A percentile compares a stretch with the other conserved stretches of the same genome.
Conservation (phyloP, 2,329 filamentous ascomycete genomes). For the Calonectria multiphialidica region DNA sequence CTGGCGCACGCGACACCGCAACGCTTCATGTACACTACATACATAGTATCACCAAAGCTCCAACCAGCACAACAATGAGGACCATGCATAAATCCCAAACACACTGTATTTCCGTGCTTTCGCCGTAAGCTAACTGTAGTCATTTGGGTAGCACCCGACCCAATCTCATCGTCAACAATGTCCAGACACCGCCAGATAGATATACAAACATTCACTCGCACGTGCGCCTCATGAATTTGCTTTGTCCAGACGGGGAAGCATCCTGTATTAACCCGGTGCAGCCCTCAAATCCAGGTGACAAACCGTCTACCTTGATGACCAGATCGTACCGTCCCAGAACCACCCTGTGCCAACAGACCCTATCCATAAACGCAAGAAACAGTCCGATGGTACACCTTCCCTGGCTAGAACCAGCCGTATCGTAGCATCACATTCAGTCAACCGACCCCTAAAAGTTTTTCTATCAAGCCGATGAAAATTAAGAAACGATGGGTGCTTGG, state of each 20-base stretch:
- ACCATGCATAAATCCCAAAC: background rate
- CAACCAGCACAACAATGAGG: too few relatives aligned
- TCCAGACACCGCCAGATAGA: background rate
- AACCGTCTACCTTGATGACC: constrained; percentile 42
- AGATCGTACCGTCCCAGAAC: constrained; percentile 47
- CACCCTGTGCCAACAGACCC: constrained; percentile 41
- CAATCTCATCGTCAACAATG: background rate
- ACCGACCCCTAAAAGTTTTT: constrained; percentile 18
- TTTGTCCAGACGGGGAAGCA: constrained; percentile 40
- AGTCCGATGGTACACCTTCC: constrained; percentile 42
- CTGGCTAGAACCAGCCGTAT: constrained; percentile 34
- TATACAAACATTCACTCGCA: constrained; percentile 17
- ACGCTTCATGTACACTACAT: background rate
- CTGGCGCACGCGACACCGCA: background rate
- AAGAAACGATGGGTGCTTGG: constrained; percentile 47
- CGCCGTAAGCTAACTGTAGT: background rate
- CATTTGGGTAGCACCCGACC: background rate
- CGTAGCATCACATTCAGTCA: constrained; percentile 24
- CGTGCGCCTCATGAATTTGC: constrained; percentile 1
- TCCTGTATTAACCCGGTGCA: constrained; percentile 42
- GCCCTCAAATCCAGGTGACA: constrained; percentile 40
- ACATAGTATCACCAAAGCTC: background rate
- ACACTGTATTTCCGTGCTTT: background rate
- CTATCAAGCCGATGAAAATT: constrained; percentile 25
- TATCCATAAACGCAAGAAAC: constrained; percentile 47